A percentile compares a stretch with the other conserved stretches of the same genome.
Evolutionary conservation across 2,329 filamentous ascomycete genomes (phyloP).

Genomic region (Capronia epimyces): DNA sequence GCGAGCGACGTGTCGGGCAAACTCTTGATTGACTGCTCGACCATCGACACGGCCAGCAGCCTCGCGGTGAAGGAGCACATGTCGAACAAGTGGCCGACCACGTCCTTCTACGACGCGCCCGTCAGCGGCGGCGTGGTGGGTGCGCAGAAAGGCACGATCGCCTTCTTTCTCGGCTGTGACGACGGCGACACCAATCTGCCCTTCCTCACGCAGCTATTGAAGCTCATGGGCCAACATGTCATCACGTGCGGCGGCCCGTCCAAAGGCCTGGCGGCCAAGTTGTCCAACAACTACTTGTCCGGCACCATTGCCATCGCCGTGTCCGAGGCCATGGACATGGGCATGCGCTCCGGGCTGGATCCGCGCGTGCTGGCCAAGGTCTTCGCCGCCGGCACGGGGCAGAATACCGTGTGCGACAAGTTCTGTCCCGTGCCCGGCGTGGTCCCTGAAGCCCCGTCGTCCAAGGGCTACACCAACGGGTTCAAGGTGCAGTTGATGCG

Average conservation of each 20-base stretch:
- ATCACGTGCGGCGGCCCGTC: constrained; percentile 51
- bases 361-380: constrained; percentile 50
- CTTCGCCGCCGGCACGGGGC: constrained; percentile 49
- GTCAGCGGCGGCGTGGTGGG: constrained; percentile 51
- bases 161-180: constrained; percentile 52
- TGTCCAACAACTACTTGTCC: constrained; percentile 58
- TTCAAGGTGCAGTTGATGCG: constrained; percentile 58
- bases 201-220: constrained; percentile 42
- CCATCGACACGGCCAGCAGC: constrained; percentile 49
- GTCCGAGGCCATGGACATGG: constrained; percentile 56
- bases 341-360: constrained; percentile 54
- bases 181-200: constrained; percentile 42
- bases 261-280: constrained; percentile 54
- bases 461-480: constrained; percentile 48
- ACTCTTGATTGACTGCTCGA: constrained; percentile 52
- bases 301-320: constrained; percentile 55
- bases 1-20: constrained; percentile 41
- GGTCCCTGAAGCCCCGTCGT: constrained; percentile 44
- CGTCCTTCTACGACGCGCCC: constrained; percentile 50
- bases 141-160: constrained; percentile 47
- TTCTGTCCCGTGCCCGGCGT: constrained; percentile 51
- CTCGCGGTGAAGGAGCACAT: constrained; percentile 23
- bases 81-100: constrained; percentile 24
- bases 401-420: constrained; percentile 48
- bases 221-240: constrained; percentile 51